Conservation (phyloP, 23 red algal genomes). For the Rhodosorus marinus region DNA sequence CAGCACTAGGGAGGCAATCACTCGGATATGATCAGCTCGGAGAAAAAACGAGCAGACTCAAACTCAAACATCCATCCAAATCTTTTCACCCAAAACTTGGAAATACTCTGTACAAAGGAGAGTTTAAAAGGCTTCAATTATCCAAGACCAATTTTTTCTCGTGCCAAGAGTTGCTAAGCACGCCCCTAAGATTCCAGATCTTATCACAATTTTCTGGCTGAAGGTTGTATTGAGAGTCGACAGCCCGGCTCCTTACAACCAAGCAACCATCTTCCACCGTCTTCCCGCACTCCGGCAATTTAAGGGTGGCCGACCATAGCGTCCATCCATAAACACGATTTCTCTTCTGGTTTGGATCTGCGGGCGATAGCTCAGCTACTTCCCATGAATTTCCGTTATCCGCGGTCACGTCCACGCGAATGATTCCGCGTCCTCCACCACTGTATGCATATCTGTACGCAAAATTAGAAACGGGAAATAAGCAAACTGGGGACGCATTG, state of each 20-base stretch:
- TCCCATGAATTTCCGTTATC: conserved; percentile 44
- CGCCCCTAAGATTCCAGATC: conserved; percentile 62
- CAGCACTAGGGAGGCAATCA: too few relatives aligned
- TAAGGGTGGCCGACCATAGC: conserved; percentile 25
- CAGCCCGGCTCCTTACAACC: conserved; percentile 27
- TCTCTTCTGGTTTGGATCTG: background rate
- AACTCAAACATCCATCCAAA: too few relatives aligned
- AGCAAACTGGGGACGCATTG: too few relatives aligned
- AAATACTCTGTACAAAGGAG: too few relatives aligned
- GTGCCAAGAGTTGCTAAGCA: conserved; percentile 84
- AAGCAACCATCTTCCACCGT: background rate
- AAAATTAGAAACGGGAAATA: background rate
- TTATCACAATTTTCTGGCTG: conserved; percentile 28
- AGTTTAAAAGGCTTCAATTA: too few relatives aligned
- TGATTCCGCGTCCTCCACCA: conserved; percentile 37
- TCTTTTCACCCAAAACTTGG: too few relatives aligned
- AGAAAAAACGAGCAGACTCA: too few relatives aligned
- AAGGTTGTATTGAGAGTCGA: conserved; percentile 41
- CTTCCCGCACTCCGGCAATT: conserved; percentile 2
- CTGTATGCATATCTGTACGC: conserved; percentile 57
- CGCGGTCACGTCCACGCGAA: conserved; percentile 31
- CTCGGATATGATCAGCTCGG: too few relatives aligned
- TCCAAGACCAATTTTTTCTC: too few relatives aligned
- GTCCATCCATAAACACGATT: conserved; percentile 38
- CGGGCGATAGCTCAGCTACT: conserved; percentile 13